Percentiles rank a stretch among this genome's conserved stretches.
Conservation (phyloP, 345 rosid genomes). For the Lepidium aucheri region DNA sequence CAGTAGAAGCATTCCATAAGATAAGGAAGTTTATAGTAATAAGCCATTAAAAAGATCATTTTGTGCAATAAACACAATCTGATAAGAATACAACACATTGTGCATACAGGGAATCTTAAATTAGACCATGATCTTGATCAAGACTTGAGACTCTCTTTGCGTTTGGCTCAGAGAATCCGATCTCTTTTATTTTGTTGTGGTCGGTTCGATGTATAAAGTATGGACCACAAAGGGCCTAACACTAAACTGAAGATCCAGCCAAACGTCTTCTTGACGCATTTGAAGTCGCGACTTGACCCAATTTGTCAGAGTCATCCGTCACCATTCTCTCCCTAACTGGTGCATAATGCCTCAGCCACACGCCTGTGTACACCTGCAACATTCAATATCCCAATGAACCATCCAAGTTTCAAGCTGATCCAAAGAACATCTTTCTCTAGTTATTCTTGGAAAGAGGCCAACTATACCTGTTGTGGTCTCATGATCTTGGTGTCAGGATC, state of each 20-base stretch:
- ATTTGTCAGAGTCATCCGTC: constrained; percentile 36
- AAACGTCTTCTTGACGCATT: constrained; percentile 82
- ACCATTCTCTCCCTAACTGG: constrained; percentile 56
- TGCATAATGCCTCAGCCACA: constrained; percentile 77
- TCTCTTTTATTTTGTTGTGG: constrained; percentile 14
- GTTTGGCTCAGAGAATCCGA: background rate
- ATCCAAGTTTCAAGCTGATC: background rate
- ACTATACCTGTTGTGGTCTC: constrained; percentile 91
- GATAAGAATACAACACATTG: background rate
- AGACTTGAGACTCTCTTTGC: background rate
- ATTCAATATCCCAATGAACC: background rate
- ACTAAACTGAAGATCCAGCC: constrained; percentile 54
- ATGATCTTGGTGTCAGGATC: constrained; percentile 97
- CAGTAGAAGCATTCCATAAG: background rate
- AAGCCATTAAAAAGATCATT: background rate
- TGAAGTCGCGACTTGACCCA: constrained; percentile 66
- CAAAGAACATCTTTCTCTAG: background rate
- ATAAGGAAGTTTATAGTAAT: background rate
- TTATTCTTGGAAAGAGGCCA: background rate
- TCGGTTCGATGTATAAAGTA: background rate
- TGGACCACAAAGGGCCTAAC: background rate
- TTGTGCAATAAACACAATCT: background rate
- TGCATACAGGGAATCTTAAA: background rate
- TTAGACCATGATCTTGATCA: background rate
- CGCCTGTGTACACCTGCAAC: constrained; percentile 77